These are phyloP conservation scores for Terfezia boudieri DNA, from an alignment of 495 filamentous ascomycete genomes.

Conservation along the genomic window DNA sequence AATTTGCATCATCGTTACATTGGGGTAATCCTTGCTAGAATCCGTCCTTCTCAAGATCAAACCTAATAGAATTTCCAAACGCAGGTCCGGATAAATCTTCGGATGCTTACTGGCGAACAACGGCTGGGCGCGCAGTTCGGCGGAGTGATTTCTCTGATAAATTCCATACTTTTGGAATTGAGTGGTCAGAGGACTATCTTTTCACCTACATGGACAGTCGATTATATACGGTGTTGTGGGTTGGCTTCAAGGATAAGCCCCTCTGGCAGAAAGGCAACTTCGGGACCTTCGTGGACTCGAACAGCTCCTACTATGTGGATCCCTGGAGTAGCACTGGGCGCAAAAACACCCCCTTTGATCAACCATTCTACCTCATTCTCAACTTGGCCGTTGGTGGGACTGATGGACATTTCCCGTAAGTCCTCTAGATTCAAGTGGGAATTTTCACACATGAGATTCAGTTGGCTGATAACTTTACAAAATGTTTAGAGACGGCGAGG, in stretches of 20 bases:
- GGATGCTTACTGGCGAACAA: conserved; percentile 57
- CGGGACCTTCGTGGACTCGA: background rate
- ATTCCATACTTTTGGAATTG: conserved; percentile 55
- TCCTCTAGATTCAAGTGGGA: too few species aligned
- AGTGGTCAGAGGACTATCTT: conserved; percentile 73
- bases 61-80: too few species aligned
- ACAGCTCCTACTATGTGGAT: conserved; percentile 25
- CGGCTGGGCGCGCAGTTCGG: conserved; percentile 48
- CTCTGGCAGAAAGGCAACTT: background rate
- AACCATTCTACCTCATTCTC: conserved; percentile 59
- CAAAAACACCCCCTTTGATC: conserved; percentile 52
- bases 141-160: conserved; percentile 47
- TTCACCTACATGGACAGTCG: conserved; percentile 69
- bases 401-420: conserved; percentile 32
- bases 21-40: conserved; percentile 30
- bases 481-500: conserved; percentile 46
- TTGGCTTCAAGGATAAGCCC: background rate
- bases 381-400: conserved; percentile 65
- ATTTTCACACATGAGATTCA: too few species aligned
- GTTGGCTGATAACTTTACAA: too few species aligned
- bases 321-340: conserved; percentile 43
- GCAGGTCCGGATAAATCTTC: conserved; percentile 27
- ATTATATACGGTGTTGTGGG: conserved; percentile 17
- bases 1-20: conserved; percentile 53
- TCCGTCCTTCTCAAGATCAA: too few species aligned